Evolutionary conservation across 176 grass and related monocot species (phyloP), one percentile per base, ranked within the genome.

Genomic region (Hsuehochloa calcarea): DNA sequence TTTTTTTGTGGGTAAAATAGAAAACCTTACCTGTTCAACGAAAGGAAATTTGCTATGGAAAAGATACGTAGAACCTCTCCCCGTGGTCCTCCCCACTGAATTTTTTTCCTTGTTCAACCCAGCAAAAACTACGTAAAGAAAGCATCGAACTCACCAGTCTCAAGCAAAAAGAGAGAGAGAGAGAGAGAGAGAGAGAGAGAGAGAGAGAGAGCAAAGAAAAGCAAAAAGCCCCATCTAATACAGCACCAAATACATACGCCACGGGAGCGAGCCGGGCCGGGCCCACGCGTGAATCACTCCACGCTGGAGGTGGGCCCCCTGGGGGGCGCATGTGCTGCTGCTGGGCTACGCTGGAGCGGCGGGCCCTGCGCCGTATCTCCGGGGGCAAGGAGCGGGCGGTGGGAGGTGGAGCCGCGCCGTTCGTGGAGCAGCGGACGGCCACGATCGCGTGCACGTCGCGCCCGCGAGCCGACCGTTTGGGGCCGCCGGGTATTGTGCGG

Each of bases 231-330:
- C 84, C 20, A 75, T 49, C 22, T 49, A 81, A 70, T 50, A 20
- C 40, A 64, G 26, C 56, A 5, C 37, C 35, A 69, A 22, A 40
- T 17, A 38, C 50, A 16, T 55, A 52, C 70, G 62, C 60, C 78
- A 75, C n/a, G 26, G 29, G 15, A 20, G 44, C 12, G 8, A 34
- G 16, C 46, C 27, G 19, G 13, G 13, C 1, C 15, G 47, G 82
- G 82, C 47, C 64, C 82, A 74, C 71, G 71, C 11, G 54, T 85
- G 83, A 82, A 80, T 89, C 87, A 83, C 74, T 78, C 85, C 91
- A 84, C 75, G 75, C 87, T 92, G 87, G 83, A 80, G 25, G 66
- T 19, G 44, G 84, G 73, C 25, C 29, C 87, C 74, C 1, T 2
- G 20, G 10, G 63, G 23, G 60, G 31, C 38, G 64, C 80, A 64